Evolutionary conservation across 495 filamentous ascomycete genomes (phyloP), one percentile per base, ranked within the genome.

Genomic region (Daldinia caldariorum): DNA sequence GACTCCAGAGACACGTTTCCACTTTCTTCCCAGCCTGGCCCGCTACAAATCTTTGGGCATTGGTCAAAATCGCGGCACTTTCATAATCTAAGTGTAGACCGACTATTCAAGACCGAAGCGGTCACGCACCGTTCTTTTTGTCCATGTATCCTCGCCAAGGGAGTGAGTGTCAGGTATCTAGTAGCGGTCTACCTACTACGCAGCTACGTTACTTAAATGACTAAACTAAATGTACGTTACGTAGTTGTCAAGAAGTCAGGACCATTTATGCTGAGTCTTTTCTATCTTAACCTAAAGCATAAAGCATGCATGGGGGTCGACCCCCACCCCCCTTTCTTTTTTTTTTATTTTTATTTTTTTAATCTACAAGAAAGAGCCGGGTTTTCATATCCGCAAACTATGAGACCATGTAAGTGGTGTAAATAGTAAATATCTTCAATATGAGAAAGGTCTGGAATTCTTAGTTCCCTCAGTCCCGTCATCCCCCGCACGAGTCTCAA

Each of bases 41-140:
- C 66, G 60, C 70, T 61, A 53, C 65, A 43, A 38, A 41, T 26
- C 3, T 38, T 61, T 63, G 14, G 50, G 49, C 18, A 69, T 73
- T 69, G 70, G 70, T 55, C 32, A 37, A 64, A 64, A 58, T 49
- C 51, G 58, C 61, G 66, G 70, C 58, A 69, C 61, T 72, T 67
- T 66, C 54, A n/a, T 6, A 50, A 57, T 39, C 64, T 50, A 26
- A 26, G 26, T 26, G 26, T 26, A 72, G 69, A 67, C 69, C 69
- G 69, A 67, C 62, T 51, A 34, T 54, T 39, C 55, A 41, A 61
- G 29, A 22, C 58, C 51, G 57, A 53, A 69, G 66, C 66, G 66
- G 70, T 73, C 70, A 73, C 70, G 47, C 58, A 70, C 58, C 58
- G 51, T 63, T 63, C 61, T 53, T 59, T 67, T 49, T 0, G 5